phyloP scores from a whole-genome alignment of 805 yeast species.

The Ogataea saltuana region DNA sequence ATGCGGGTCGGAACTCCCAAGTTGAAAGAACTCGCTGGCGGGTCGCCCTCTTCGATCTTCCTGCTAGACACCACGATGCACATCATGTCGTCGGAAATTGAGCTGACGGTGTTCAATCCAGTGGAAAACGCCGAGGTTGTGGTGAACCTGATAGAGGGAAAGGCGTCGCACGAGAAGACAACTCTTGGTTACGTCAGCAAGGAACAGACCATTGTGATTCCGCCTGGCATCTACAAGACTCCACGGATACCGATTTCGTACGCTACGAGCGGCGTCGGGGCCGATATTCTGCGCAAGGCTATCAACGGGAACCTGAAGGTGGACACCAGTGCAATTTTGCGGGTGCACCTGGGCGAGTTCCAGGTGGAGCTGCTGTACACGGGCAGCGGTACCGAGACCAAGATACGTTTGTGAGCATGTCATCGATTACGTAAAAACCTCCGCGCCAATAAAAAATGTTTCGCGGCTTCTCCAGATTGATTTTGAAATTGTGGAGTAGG shows the following conservation, averaged over 20 bases:
- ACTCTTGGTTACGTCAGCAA: slow-evolving; percentile 46
- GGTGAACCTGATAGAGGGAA: slow-evolving; percentile 45
- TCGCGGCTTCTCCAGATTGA: background rate
- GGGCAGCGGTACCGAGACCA: slow-evolving; percentile 46
- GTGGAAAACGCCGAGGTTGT: slow-evolving; percentile 45
- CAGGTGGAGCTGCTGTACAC: slow-evolving; percentile 44
- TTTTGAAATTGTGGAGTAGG: background rate
- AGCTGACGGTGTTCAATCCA: slow-evolving; percentile 56
- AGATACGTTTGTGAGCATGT: slow-evolving; percentile 35
- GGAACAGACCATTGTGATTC: slow-evolving; percentile 43
- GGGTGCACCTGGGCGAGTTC: slow-evolving; percentile 42
- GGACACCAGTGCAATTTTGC: slow-evolving; percentile 46
- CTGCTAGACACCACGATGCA: slow-evolving; percentile 54
- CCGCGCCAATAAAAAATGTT: too few relatives aligned
- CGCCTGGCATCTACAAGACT: slow-evolving; percentile 54
- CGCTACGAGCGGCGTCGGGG: slow-evolving; percentile 44
- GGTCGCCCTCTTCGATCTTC: slow-evolving; percentile 38
- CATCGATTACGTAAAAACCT: background rate
- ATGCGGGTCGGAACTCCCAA: slow-evolving; percentile 35
- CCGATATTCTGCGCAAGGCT: slow-evolving; percentile 50
- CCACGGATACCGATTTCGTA: slow-evolving; percentile 51
- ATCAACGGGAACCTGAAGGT: slow-evolving; percentile 51
- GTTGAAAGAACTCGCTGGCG: slow-evolving; percentile 13
- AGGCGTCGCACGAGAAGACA: slow-evolving; percentile 49
- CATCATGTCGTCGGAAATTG: slow-evolving; percentile 53